Evolutionary conservation across 805 yeast genomes (phyloP).

Genomic region (Ogataea glucozyma): DNA sequence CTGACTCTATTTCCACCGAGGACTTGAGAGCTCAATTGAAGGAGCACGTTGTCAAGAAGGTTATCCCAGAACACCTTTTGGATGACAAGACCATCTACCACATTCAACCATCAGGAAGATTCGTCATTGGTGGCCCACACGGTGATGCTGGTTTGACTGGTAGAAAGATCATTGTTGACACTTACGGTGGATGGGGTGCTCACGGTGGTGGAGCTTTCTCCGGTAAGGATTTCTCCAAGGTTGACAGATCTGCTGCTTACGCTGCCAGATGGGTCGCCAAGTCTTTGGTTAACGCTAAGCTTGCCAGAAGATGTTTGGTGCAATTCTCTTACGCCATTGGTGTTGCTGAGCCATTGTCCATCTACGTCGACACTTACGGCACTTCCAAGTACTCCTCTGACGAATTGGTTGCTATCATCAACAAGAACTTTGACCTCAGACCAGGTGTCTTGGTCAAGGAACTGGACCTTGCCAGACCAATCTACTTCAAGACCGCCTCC

Average conservation of each 20-base stretch:
- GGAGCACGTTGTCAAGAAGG: conserved; percentile 84
- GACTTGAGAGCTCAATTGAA: conserved; percentile 80
- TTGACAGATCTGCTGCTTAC: conserved; percentile 99
- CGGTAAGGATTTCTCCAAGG: conserved; percentile 99
- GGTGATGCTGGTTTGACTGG: conserved; percentile 99
- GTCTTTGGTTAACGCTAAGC: conserved; percentile 91
- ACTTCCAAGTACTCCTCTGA: conserved; percentile 88
- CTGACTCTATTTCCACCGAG: conserved; percentile 92
- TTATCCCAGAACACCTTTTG: conserved; percentile 84
- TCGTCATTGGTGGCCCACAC: conserved; percentile 99
- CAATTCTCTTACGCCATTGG: conserved; percentile 99
- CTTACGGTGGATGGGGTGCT: conserved; percentile 99
- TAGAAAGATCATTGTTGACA: conserved; percentile 98
- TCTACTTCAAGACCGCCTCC: conserved; percentile 97
- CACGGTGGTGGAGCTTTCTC: conserved; percentile 99
- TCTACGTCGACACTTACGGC: conserved; percentile 97
- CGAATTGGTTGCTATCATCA: conserved; percentile 88
- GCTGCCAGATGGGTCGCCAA: conserved; percentile 99
- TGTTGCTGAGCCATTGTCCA: conserved; percentile 98
- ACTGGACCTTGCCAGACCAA: conserved; percentile 97
- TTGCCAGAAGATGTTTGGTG: conserved; percentile 95
- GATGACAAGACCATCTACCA: conserved; percentile 96
- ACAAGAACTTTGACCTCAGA: conserved; percentile 96
- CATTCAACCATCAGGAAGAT: conserved; percentile 99
- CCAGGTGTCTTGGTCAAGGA: conserved; percentile 99